Percentiles rank a stretch among this genome's conserved stretches.
These are phyloP conservation scores for Leccinum cinnamomeum DNA, from an alignment of 1,284 basidiomycete genomes.

Conservation along the genomic window DNA sequence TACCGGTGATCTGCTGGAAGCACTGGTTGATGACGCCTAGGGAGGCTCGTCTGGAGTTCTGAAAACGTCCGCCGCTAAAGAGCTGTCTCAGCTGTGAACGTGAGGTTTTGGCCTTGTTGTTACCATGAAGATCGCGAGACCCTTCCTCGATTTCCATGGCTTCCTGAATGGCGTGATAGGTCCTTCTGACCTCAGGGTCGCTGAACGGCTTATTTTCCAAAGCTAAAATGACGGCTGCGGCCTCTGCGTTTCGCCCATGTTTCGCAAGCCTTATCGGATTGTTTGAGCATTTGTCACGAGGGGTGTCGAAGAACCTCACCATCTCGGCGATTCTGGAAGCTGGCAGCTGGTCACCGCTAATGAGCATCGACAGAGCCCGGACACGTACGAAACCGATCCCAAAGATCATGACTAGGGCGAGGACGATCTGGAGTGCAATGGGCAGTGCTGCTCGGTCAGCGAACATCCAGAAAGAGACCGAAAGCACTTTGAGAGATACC, in stretches of 20 bases:
- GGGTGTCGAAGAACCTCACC: neutral
- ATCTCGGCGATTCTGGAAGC: neutral
- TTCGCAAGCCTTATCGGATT: constrained; percentile 48
- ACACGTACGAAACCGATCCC: constrained; percentile 54
- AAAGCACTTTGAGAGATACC: constrained; percentile 2
- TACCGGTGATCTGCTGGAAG: constrained; percentile 68
- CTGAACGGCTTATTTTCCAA: constrained; percentile 55
- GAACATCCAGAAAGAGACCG: neutral
- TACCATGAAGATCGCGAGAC: no score
- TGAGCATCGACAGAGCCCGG: neutral
- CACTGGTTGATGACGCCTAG: constrained; percentile 64
- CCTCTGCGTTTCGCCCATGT: constrained; percentile 59
- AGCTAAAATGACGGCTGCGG: constrained; percentile 55
- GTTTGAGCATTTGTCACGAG: neutral
- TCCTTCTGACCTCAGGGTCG: constrained; percentile 30
- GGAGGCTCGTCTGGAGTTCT: constrained; percentile 62
- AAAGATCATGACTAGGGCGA: constrained; percentile 60
- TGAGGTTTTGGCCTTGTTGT: neutral
- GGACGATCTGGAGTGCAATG: constrained; percentile 63
- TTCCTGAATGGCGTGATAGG: no score
- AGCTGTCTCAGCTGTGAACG: constrained; percentile 43
- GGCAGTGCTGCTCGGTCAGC: constrained; percentile 39
- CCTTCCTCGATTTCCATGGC: constrained; percentile 36
- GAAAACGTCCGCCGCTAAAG: constrained; percentile 56
- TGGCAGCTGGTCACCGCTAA: neutral